These are phyloP conservation scores for Vanilla planifolia DNA, from an alignment of 106 monocot species.

Conservation along the genomic window DNA sequence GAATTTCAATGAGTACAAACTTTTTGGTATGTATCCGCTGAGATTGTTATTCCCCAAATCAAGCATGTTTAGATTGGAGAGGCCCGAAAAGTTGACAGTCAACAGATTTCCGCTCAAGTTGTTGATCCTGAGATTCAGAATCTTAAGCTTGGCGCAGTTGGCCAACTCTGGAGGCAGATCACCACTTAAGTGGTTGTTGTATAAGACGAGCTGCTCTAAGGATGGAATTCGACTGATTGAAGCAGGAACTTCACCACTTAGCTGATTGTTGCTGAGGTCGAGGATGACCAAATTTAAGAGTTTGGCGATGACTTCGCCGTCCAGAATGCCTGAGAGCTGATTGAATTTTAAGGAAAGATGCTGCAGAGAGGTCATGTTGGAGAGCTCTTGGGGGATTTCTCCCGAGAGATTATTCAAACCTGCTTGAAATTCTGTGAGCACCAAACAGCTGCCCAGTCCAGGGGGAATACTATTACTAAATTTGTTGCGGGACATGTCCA, in stretches of 20 bases:
- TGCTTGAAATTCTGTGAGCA: conserved; percentile 7
- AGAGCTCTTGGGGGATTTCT: background rate
- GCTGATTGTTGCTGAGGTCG: conserved; percentile 1
- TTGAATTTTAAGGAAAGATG: conserved; percentile 5
- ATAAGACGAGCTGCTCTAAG: background rate
- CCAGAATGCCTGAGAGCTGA: conserved; percentile 6
- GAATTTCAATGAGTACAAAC: background rate
- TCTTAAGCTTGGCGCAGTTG: background rate
- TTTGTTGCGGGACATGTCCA: conserved; percentile 6
- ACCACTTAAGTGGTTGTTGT: background rate
- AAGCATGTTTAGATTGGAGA: conserved; percentile 5
- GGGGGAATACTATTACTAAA: background rate
- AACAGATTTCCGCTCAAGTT: background rate
- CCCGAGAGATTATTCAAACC: conserved; percentile 5
- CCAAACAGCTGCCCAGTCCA: background rate
- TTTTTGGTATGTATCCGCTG: background rate
- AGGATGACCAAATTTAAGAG: background rate
- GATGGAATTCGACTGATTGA: conserved; percentile 1
- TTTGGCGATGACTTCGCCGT: background rate
- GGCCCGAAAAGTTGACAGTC: background rate
- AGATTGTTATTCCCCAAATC: conserved; percentile 11
- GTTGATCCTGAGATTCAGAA: conserved; percentile 9
- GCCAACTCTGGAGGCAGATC: background rate
- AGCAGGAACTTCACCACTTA: conserved; percentile 7
- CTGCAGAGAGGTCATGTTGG: background rate